Evolutionary conservation across 2,329 filamentous ascomycete genomes (phyloP), one percentile per base, ranked within the genome.

Genomic region (Penicillium sp.): DNA sequence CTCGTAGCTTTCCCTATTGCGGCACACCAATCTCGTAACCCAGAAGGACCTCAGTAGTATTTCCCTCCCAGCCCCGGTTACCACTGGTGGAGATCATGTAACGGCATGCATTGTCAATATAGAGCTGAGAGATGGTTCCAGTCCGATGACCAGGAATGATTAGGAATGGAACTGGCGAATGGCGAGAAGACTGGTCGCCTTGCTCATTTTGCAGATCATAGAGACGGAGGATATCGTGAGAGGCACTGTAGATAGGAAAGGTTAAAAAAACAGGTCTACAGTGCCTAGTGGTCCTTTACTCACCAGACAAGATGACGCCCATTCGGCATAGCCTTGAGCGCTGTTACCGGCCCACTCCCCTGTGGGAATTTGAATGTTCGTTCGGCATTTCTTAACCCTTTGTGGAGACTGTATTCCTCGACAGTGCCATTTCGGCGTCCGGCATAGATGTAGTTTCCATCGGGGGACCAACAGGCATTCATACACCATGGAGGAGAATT

Each of bases 401-500:
- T 91, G 70, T 94, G 90, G 17, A 99, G 80, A 67, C 86, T 91
- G 74, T 89, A 99, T 74, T 99, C 94, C 64, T 99, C 94, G 0
- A 99, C 94, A 0, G 91, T 95, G 49, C 91, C 84, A 73, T 97
- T 97, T 55, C 94, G 83, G 28, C 94, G 82, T 0, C 94, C 94
- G 0, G 89, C 92, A 74, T 96, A 99, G 66, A 99, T 92, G 73
- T 85, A 91, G 74, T 97, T 97, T 14, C 94, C 94, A 70, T 97
- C 90, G 0, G 91, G 91, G 52, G 89, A 93, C 94, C 94, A 99
- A 77, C 91, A 96, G 0, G 91, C 91, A 62, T 90, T 92, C 86
- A 96, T 97, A 73, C 93, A 97, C 93, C 93, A 99, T 0, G 93
- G 94, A 1, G 94, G 93, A 0, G 91, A 89, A 11, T 85, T 84